These are phyloP conservation scores for Lantana camara DNA, from an alignment of 257 asterid species.

Conservation along the genomic window DNA sequence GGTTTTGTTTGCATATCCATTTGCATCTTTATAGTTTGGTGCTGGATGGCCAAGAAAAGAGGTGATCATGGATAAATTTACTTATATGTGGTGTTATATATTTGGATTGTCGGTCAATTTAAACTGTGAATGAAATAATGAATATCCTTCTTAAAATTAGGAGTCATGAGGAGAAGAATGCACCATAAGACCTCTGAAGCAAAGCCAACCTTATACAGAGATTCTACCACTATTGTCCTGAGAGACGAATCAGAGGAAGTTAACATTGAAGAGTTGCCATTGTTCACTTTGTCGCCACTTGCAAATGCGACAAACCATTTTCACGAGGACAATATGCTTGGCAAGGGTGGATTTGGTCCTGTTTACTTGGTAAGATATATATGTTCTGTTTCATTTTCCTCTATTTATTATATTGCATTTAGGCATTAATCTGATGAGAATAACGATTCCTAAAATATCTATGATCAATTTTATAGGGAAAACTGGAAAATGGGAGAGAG, in stretches of 20 bases:
- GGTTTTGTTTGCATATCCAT: too few relatives aligned
- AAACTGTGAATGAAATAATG: constrained; percentile 39
- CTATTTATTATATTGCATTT: background rate
- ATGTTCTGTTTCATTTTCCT: too few relatives aligned
- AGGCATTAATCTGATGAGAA: too few relatives aligned
- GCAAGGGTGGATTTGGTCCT: constrained; percentile 68
- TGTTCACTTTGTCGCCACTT: too few relatives aligned
- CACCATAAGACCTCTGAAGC: constrained; percentile 42
- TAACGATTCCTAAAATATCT: background rate
- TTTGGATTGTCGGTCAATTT: constrained; percentile 34
- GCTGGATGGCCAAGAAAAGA: constrained; percentile 39
- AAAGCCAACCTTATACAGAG: too few relatives aligned
- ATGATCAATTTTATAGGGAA: too few relatives aligned
- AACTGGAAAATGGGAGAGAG: constrained; percentile 29
- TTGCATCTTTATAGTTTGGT: constrained; percentile 38
- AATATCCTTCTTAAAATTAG: too few relatives aligned
- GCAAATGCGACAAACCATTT: constrained; percentile 52
- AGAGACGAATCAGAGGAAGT: too few relatives aligned
- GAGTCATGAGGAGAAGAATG: too few relatives aligned
- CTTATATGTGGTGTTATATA: background rate
- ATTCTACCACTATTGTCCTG: too few relatives aligned
- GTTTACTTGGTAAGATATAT: constrained; percentile 66
- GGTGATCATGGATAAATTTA: constrained; percentile 29
- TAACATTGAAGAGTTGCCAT: too few relatives aligned
- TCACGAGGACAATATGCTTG: constrained; percentile 43